Base-by-base conservation (phyloP, 768 basidiomycete genomes). In the Boletus bicolor region DNA sequence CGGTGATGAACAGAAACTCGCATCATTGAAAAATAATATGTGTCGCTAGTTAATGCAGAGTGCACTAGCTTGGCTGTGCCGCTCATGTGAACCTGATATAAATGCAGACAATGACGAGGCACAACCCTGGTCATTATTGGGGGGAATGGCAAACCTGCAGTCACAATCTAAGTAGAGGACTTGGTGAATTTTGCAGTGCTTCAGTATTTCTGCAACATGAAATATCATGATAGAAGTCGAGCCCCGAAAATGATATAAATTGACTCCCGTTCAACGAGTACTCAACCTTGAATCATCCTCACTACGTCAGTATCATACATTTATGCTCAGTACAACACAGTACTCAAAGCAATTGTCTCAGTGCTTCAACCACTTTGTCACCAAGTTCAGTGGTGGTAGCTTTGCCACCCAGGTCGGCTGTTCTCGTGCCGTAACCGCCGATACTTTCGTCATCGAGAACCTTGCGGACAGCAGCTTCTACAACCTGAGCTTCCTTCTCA, bases 391-490 rank as follows among this genome's bases (percentile, higher is more conserved):
- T 76, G 19, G 97, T 98, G 34, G 76, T 76, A 47, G 80, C 80
- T 14, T 78, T 79, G 21, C 97, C 97, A 49, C 93, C 90, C 43
- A 99, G 76, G 73, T 99, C 97, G 34, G 83, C 84, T 3, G 95
- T 95, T 63, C 93, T 80, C 54, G 88, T 72, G 14, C 89, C 94
- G 61, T 78, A 74, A 9, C 94, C 94, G 5, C 93, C 94, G 9
- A 72, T 56, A 8, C 77, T 78, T 49, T 79, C 74, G 10, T 77
- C 75, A 69, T 99, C 96, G 12, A 99, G 77, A 26, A 91, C 92
- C 71, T 86, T 92, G 56, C 87, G 79, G 9, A 99, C 96, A n/a
- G 97, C 93, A 49, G 76, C 72, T 72, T 99, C 97, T 55, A 99
- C 86, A 21, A 89, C 84, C 53, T 80, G 79, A 7, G 97, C 97